These are phyloP conservation scores for Arctium minus DNA, from an alignment of 129 eudicot genomes.

Conservation along the genomic window DNA sequence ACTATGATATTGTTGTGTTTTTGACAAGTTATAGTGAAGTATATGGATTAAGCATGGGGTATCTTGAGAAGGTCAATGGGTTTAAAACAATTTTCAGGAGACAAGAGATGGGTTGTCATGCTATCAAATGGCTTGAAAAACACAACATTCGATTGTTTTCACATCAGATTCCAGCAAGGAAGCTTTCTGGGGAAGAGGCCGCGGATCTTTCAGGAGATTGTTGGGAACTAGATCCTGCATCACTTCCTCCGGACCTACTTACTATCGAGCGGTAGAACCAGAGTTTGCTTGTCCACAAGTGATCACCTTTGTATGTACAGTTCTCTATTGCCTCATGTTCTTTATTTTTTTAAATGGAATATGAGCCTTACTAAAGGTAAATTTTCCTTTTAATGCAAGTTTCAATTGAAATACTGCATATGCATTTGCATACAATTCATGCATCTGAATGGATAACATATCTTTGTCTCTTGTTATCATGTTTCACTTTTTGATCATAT, in stretches of 20 bases:
- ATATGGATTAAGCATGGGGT: constrained; percentile 77
- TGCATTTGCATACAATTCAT: background rate
- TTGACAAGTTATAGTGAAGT: constrained; percentile 76
- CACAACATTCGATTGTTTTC: constrained; percentile 58
- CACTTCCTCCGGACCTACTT: constrained; percentile 57
- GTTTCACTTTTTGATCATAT: background rate
- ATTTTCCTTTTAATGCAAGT: background rate
- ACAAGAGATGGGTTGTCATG: constrained; percentile 62
- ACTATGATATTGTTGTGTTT: constrained; percentile 58
- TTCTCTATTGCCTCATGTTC: constrained; percentile 4
- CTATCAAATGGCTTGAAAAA: constrained; percentile 60
- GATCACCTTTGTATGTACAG: constrained; percentile 9
- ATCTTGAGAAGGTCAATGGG: constrained; percentile 78
- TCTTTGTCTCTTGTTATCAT: background rate
- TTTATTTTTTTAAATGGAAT: constrained; percentile 4
- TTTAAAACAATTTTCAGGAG: constrained; percentile 79
- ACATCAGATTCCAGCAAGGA: constrained; percentile 91
- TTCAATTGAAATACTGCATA: background rate
- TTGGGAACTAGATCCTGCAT: constrained; percentile 98
- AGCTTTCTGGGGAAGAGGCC: constrained; percentile 67
- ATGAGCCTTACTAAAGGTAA: background rate
- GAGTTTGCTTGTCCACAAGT: background rate
- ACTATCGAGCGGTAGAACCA: background rate
- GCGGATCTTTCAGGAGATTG: constrained; percentile 55
- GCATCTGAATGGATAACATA: background rate